A percentile compares a stretch with the other conserved stretches of the same genome.
Conservation (phyloP, 2,329 filamentous ascomycete genomes). For the Hypoxylon sp. region DNA sequence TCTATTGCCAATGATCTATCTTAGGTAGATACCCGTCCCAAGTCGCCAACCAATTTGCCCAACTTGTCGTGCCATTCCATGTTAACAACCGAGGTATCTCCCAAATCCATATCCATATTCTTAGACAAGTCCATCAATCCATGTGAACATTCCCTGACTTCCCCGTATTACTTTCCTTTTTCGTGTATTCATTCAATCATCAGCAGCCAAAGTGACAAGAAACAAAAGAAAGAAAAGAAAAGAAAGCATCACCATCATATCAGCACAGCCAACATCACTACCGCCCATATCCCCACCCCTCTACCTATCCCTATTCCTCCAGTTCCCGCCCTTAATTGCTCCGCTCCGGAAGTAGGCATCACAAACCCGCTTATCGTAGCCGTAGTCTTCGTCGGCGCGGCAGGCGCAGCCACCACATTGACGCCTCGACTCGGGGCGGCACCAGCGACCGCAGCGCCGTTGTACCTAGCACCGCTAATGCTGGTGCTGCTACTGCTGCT, state of each 20-base stretch:
- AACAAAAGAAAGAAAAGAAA: neutral
- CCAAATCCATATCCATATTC: conserved; percentile 2
- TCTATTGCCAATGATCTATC: conserved; percentile 5
- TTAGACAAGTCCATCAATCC: neutral
- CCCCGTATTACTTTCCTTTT: neutral
- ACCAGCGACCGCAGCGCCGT: neutral
- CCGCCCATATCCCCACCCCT: neutral
- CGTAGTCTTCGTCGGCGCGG: conserved; percentile 10
- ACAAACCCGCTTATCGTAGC: conserved; percentile 9
- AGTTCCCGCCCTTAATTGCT: neutral
- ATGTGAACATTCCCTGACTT: neutral
- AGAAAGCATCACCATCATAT: conserved; percentile 3
- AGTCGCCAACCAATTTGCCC: neutral
- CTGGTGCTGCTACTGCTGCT: conserved; percentile 2
- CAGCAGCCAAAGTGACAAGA: neutral
- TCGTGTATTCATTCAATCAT: conserved; percentile 19
- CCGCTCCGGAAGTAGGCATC: conserved; percentile 12
- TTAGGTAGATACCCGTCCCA: neutral
- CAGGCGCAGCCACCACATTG: neutral
- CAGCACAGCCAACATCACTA: conserved; percentile 5
- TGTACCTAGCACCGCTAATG: neutral
- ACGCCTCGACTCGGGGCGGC: conserved; percentile 4
- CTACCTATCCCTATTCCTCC: neutral
- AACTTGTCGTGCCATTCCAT: neutral
- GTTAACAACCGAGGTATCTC: conserved; percentile 5